phyloP scores from a whole-genome alignment of 306 rosid species.

The Senna siamea region DNA sequence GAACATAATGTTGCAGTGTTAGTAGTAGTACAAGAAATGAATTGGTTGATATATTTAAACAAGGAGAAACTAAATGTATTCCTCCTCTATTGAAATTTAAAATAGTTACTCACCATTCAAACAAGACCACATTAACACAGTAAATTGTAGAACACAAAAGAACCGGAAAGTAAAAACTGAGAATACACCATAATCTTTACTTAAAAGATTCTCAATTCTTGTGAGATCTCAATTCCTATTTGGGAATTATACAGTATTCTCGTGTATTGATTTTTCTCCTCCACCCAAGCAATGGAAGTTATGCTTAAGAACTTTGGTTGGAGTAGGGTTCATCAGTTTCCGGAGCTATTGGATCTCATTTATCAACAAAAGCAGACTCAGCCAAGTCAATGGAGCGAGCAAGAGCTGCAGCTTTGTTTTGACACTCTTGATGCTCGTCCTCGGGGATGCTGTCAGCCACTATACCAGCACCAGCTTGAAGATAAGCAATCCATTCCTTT shows the following conservation, averaged over 20 bases:
- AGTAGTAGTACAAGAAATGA: background rate
- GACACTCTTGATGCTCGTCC: conserved; percentile 79
- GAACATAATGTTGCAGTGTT: background rate
- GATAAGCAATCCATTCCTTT: conserved; percentile 79
- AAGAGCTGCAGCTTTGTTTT: conserved; percentile 89
- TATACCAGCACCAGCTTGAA: conserved; percentile 88
- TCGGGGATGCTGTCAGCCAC: conserved; percentile 86
- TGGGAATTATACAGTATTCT: too few species aligned
- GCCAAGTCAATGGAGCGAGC: conserved; percentile 90
- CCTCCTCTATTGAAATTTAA: background rate
- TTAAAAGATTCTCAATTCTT: too few species aligned
- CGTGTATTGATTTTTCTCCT: background rate
- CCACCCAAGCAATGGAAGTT: too few species aligned
- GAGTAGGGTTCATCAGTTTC: background rate
- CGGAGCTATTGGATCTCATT: conserved; percentile 30
- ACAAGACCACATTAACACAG: background rate
- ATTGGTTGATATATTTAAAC: background rate
- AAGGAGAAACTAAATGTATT: background rate
- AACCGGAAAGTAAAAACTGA: too few species aligned
- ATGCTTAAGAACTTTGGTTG: too few species aligned
- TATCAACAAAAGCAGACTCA: conserved; percentile 64
- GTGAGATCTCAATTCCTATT: too few species aligned
- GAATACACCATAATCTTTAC: too few species aligned
- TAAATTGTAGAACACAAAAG: too few species aligned
- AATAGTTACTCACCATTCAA: background rate